phyloP scores from a whole-genome alignment of 2,329 filamentous ascomycete genomes.

The Tolypocladium album region DNA sequence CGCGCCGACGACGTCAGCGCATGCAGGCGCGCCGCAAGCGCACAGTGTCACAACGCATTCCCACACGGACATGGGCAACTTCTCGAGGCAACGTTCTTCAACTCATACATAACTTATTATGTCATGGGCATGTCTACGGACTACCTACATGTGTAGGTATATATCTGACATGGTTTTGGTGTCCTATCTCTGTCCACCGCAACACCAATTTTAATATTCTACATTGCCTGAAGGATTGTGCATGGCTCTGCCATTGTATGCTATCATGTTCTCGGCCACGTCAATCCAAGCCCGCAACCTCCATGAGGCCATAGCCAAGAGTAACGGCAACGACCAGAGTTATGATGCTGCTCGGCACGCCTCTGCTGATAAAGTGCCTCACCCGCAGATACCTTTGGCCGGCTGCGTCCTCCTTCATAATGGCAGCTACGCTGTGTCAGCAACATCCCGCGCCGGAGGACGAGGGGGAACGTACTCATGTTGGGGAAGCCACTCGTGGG shows the following conservation, averaged over 20 bases:
- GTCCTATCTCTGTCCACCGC: neutral
- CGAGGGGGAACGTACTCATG: slow-evolving; percentile 68
- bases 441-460: neutral
- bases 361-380: slow-evolving; percentile 89
- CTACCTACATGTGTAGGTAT: neutral
- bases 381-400: slow-evolving; percentile 88
- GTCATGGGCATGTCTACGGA: too few relatives aligned
- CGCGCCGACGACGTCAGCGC: neutral
- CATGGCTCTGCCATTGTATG: neutral
- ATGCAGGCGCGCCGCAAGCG: neutral
- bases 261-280: neutral
- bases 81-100: neutral
- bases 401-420: slow-evolving; percentile 97
- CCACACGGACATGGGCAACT: neutral
- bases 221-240: too few relatives aligned
- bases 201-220: neutral
- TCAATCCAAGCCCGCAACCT: slow-evolving; percentile 52
- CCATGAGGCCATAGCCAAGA: slow-evolving; percentile 85
- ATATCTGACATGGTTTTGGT: neutral
- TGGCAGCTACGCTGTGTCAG: slow-evolving; percentile 55
- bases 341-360: slow-evolving; percentile 76
- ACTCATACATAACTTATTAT: neutral
- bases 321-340: slow-evolving; percentile 76
- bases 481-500: slow-evolving; percentile 97
- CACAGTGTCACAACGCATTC: slow-evolving; percentile 13